Conservation (phyloP, 192 early-diverging fungal genomes). For the Geranomyces michiganensis region DNA sequence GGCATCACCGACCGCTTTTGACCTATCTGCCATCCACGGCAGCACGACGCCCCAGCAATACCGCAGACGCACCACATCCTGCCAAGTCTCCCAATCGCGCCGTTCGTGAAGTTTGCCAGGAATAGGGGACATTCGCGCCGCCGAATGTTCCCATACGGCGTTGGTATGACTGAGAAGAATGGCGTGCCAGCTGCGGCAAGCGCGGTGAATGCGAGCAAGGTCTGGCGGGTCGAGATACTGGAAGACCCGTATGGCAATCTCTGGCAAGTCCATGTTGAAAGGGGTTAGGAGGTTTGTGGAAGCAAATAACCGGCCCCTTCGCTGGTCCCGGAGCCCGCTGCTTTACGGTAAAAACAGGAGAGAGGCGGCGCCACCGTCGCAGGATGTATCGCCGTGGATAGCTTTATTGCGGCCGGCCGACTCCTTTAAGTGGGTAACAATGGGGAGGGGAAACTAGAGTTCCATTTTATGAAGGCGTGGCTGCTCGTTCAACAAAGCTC, state of each 20-base stretch:
- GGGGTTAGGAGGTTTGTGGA: too few relatives aligned
- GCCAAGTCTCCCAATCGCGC: constrained; percentile 24
- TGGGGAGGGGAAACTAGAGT: too few relatives aligned
- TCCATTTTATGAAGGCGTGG: too few relatives aligned
- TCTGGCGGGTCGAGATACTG: constrained; percentile 8
- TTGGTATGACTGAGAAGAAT: constrained; percentile 1
- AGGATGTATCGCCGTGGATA: too few relatives aligned
- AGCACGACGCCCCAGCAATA: constrained; percentile 7
- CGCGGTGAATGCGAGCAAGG: constrained; percentile 7
- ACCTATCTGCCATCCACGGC: constrained; percentile 3
- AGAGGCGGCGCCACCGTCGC: too few relatives aligned
- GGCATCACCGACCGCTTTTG: neutral
- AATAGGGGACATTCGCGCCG: neutral
- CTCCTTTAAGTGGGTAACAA: too few relatives aligned
- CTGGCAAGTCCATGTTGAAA: constrained; percentile 24
- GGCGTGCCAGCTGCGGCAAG: constrained; percentile 17
- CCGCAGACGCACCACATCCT: constrained; percentile 11
- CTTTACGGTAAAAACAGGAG: too few relatives aligned
- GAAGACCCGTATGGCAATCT: constrained; percentile 21
- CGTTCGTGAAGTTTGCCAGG: neutral
- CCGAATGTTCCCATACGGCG: neutral
- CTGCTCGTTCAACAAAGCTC: too few relatives aligned
- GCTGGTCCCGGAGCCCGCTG: too few relatives aligned
- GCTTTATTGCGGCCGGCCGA: too few relatives aligned
- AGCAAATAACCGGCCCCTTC: too few relatives aligned